Conservation (phyloP, 148 eudicot genomes). For the Vaccinium macrocarpon region DNA sequence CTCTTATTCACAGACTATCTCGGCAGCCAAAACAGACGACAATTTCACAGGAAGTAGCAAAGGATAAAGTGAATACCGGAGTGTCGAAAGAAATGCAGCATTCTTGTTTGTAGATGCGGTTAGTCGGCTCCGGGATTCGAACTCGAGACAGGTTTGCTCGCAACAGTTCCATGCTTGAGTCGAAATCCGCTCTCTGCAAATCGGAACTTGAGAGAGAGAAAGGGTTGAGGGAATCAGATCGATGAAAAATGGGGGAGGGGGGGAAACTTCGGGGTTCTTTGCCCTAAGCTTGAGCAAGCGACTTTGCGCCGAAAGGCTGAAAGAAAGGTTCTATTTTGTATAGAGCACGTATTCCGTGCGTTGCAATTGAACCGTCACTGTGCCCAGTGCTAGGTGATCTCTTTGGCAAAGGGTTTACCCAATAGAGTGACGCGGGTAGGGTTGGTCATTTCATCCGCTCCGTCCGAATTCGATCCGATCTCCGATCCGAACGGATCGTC, state of each 20-base stretch:
- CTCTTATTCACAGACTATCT: not conserved
- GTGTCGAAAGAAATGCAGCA: constrained; percentile 93
- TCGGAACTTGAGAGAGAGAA: not conserved
- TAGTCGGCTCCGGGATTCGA: constrained; percentile 91
- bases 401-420: not conserved
- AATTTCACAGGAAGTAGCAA: not conserved
- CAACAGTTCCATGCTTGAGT: constrained; percentile 58
- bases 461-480: no score
- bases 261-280: not conserved
- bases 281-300: constrained; percentile 18
- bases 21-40: constrained; percentile 14
- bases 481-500: no score
- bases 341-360: not conserved
- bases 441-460: no score
- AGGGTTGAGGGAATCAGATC: not conserved
- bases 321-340: not conserved
- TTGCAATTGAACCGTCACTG: not conserved
- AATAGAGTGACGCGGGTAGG: no score
- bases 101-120: constrained; percentile 90
- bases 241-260: not conserved
- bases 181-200: not conserved
- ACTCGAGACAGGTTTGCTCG: constrained; percentile 78
- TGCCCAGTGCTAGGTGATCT: not conserved
- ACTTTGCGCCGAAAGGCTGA: not conserved
- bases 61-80: constrained; percentile 47